Percentiles rank a stretch among this genome's conserved stretches.
Evolutionary conservation across 2,329 filamentous ascomycete species (phyloP).

Genomic region (Cercospora citrullina): DNA sequence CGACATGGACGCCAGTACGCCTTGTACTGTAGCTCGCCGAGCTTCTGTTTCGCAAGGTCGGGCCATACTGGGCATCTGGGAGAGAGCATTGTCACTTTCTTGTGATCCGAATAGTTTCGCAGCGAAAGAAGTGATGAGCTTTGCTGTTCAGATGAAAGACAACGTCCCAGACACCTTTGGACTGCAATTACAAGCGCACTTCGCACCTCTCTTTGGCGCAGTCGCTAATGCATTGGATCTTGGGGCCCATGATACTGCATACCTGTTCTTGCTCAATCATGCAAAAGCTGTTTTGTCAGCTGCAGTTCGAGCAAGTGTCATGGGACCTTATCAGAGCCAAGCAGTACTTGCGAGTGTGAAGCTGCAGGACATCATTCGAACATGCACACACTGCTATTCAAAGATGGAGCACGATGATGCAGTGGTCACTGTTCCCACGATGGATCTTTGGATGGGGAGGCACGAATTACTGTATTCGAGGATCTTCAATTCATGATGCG

Average conservation of each 20-base stretch:
- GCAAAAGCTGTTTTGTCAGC: slow-evolving; percentile 75
- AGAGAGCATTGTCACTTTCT: slow-evolving; percentile 43
- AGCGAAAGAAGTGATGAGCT: slow-evolving; percentile 20
- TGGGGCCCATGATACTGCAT: slow-evolving; percentile 63
- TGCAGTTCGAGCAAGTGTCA: slow-evolving; percentile 72
- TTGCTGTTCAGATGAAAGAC: slow-evolving; percentile 29
- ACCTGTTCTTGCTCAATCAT: slow-evolving; percentile 74
- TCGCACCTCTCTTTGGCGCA: slow-evolving; percentile 70
- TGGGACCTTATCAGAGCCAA: slow-evolving; percentile 80
- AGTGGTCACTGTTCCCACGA: slow-evolving; percentile 71
- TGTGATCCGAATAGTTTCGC: slow-evolving; percentile 12
- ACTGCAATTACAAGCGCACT: slow-evolving; percentile 55
- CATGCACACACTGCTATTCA: slow-evolving; percentile 58
- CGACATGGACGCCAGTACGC: slow-evolving; percentile 70
- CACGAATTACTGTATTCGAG: slow-evolving; percentile 82
- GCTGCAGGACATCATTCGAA: slow-evolving; percentile 59
- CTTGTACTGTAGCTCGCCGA: slow-evolving; percentile 76
- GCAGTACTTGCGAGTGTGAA: slow-evolving; percentile 64
- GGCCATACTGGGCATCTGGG: slow-evolving; percentile 74
- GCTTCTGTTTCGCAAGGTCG: slow-evolving; percentile 75
- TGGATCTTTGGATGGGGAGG: slow-evolving; percentile 81
- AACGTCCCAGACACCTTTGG: slow-evolving; percentile 23
- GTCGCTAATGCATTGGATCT: slow-evolving; percentile 65
- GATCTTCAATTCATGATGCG: slow-evolving; percentile 74
- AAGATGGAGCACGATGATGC: slow-evolving; percentile 61